Base-by-base conservation (phyloP, 1,139 yeast genomes). In the Kluyveromyces sp. region DNA sequence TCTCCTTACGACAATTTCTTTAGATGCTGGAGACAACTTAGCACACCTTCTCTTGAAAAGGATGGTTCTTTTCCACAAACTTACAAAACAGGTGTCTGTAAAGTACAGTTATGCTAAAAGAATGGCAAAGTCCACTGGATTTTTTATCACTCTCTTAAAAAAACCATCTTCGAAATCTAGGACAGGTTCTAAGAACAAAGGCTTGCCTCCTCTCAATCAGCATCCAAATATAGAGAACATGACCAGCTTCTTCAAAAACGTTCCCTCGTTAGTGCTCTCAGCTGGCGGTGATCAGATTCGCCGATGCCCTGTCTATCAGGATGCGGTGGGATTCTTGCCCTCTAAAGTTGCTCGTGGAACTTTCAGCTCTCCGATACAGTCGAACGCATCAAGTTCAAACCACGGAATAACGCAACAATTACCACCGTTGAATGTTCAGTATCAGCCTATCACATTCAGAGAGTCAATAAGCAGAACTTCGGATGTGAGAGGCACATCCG, bases 51-150 rank as follows among this genome's bases (percentile, higher is more conserved):
- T 68, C 16, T 49, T 66, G 37, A 55, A 57, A 2, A 66, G 69
- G 45, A 67, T 68, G 70, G 60, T 60, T 7, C 49, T 61, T 28
- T 68, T 68, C 47, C 64, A 64, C 36, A 55, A 54, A 20, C 46
- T 67, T 40, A 60, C 70, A 1, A 60, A 57, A 35, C 60, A 57
- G 15, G 44, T 67, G 11, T 64, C 75, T 3, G 59, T 59, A 2
- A 66, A 73, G 44, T 78, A 77, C 53, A 74, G 73, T 42, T 76
- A 75, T 52, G 78, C 83, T 3, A 75, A 77, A 71, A 69, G 76
- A 53, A 64, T 76, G 57, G 63, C 70, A 40, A 75, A 74, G 50
- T 75, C 77, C 1, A 74, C 73, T 4, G 65, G 65, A 1, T 68
- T 70, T 45, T 67, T 74, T 37, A 54, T 73, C 15, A 64, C 68